Evolutionary conservation across 2,329 filamentous ascomycete species (phyloP).

Genomic region (Penicillium sp.): DNA sequence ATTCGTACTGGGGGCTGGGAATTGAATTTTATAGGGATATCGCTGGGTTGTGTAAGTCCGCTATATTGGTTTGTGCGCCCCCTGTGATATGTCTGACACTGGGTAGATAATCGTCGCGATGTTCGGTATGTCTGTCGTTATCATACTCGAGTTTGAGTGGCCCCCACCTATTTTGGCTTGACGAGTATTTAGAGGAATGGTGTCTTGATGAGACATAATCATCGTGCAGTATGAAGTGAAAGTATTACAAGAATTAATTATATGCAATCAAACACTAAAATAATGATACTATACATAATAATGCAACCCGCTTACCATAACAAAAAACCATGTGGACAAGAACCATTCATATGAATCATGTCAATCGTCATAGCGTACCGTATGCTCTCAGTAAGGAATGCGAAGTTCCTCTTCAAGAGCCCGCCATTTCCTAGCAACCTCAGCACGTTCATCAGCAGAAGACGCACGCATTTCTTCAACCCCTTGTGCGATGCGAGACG

Average conservation of each 20-base stretch:
- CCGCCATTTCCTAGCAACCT: conserved; percentile 20
- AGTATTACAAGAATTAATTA: too few species aligned
- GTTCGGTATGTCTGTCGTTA: conserved; percentile 19
- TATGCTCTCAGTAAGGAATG: neutral
- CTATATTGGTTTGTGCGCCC: conserved; percentile 5
- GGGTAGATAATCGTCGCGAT: conserved; percentile 19
- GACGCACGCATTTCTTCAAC: conserved; percentile 23
- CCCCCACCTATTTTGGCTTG: neutral
- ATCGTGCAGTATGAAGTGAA: too few species aligned
- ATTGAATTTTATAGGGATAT: conserved; percentile 49
- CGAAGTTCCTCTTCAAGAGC: conserved; percentile 15
- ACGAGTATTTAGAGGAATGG: neutral
- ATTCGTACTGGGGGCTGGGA: conserved; percentile 61
- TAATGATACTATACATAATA: too few species aligned
- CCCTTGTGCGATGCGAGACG: conserved; percentile 23
- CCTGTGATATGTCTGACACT: conserved; percentile 1
- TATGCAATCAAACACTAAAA: too few species aligned
- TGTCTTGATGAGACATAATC: too few species aligned
- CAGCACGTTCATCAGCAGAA: conserved; percentile 13
- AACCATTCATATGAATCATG: neutral
- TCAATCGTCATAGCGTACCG: neutral
- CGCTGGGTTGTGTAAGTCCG: conserved; percentile 50
- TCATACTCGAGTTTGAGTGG: conserved; percentile 19
- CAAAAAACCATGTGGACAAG: too few species aligned
- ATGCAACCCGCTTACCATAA: too few species aligned